Conservation (phyloP, 331 rosid species). For the Spiraea crenata region DNA sequence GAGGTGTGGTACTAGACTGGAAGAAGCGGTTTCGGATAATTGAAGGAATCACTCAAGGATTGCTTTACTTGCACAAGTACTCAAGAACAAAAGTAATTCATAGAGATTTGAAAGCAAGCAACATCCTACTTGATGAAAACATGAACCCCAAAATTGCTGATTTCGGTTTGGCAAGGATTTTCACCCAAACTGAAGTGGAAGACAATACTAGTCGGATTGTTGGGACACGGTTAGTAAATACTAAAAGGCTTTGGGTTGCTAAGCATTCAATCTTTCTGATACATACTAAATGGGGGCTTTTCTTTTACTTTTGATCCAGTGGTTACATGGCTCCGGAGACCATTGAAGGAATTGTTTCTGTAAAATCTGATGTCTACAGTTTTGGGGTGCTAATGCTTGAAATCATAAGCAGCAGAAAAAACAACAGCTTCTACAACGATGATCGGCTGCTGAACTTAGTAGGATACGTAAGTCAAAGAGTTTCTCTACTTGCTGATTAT, state of each 20-base stretch:
- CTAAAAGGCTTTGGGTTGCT: not conserved
- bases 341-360: not conserved
- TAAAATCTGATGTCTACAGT: constrained; percentile 4
- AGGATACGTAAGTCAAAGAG: constrained; percentile 6
- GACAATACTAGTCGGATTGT: constrained; percentile 5
- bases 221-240: not conserved
- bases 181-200: not conserved
- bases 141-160: constrained; percentile 9
- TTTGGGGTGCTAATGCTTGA: constrained; percentile 14
- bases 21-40: not conserved
- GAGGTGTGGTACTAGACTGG: not conserved
- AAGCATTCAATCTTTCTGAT: not conserved
- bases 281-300: not conserved
- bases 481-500: not conserved
- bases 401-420: constrained; percentile 6
- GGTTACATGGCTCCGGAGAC: constrained; percentile 17
- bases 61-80: constrained; percentile 14
- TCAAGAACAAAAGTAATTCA: constrained; percentile 11
- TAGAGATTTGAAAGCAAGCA: constrained; percentile 22
- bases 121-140: constrained; percentile 10
- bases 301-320: not conserved
- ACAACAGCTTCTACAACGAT: constrained; percentile 5
- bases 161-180: constrained; percentile 8
- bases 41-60: constrained; percentile 13
- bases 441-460: not conserved